Base-by-base conservation (phyloP, 495 filamentous ascomycete species). In the Podospora appendiculata region DNA sequence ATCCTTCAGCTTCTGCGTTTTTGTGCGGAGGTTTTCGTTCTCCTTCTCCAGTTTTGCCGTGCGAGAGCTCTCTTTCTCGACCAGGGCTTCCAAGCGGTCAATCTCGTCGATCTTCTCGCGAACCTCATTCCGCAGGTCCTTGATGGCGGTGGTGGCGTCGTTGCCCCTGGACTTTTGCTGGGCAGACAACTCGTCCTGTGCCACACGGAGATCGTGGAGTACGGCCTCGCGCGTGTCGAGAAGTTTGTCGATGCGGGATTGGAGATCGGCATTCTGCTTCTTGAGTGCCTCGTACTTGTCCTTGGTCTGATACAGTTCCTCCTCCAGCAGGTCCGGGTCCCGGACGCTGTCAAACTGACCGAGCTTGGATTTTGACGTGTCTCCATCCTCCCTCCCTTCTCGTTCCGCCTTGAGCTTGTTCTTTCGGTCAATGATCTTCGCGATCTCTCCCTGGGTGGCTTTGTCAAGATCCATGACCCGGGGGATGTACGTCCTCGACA, bases 401-500 rank as follows among this genome's bases (percentile, higher is more conserved):
- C 52, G 55, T 43, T 69, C 66, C 46, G 40, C 19, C 38, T 63
- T 63, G 16, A 63, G 52, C 14, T 64, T 49, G 34, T 55, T 65
- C 60, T 64, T 62, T 34, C 62, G 54, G 50, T 53, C 54, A 42
- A 71, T 62, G 42, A 63, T 63, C 48, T 58, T 64, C 19, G 66
- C 58, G 16, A 68, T 65, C 45, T 70, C 62, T 9, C 45, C 55
- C 51, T 70, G 66, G n/a, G 61, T 58, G 8, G 58, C 57, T 16
- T 58, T 58, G 49, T 67, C 64, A 44, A 67, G 61, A 3, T 43
- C 56, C 56, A 64, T 58, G 47, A 70, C 54, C 32, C 58, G 77
- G 32, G 73, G 68, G 41, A 85, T 74, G 58, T 85, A 83, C 32
- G 73, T 74, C 41, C 60, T 60, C 12, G 73, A 72, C 48, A 79